phyloP scores from a whole-genome alignment of 2,329 filamentous ascomycete species.

The Apiospora koreana region DNA sequence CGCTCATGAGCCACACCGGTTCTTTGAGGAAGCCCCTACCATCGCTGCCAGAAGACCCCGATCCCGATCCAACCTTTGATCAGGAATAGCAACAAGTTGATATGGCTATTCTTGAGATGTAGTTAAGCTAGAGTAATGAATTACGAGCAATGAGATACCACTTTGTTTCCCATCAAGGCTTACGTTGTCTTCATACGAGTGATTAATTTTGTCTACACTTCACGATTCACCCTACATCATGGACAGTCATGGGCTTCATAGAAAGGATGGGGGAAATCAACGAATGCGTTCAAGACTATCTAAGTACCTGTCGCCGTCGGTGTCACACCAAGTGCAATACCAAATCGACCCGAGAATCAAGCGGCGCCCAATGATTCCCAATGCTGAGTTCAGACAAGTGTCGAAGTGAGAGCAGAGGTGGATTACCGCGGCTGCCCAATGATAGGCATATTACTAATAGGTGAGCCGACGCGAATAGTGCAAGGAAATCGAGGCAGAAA shows the following conservation, averaged over 20 bases:
- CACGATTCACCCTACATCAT: neutral
- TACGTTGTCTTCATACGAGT: neutral
- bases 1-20: conserved; percentile 21
- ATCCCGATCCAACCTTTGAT: conserved; percentile 14
- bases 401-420: conserved; percentile 10
- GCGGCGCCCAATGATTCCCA: conserved; percentile 12
- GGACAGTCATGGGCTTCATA: neutral
- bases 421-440: neutral
- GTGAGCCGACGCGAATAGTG: conserved; percentile 8
- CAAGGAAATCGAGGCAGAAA: conserved; percentile 10
- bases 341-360: conserved; percentile 13
- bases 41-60: conserved; percentile 40
- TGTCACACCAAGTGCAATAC: conserved; percentile 11
- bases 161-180: neutral
- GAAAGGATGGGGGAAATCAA: neutral
- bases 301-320: conserved; percentile 7
- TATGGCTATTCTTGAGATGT: neutral
- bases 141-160: conserved; percentile 8
- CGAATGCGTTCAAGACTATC: conserved; percentile 4
- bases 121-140: conserved; percentile 3
- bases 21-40: conserved; percentile 44
- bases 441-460: neutral
- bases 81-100: conserved; percentile 4
- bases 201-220: neutral
- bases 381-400: neutral